These are phyloP conservation scores for Breviolum minutum DNA, from an alignment of 73 alveolate species.

Conservation along the genomic window DNA sequence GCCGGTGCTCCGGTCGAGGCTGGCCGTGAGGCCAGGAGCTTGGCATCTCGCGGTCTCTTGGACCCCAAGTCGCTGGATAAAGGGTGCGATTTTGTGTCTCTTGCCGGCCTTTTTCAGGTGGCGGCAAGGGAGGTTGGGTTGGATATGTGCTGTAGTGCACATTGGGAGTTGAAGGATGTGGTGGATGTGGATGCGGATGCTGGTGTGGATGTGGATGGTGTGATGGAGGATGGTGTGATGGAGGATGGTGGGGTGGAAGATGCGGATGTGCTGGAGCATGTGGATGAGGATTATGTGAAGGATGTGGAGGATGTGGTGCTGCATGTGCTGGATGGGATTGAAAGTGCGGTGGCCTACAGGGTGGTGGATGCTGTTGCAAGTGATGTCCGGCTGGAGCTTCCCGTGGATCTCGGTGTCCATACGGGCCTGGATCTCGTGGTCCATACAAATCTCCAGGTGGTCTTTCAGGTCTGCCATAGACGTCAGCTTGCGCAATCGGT, in stretches of 20 bases:
- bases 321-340: neutral
- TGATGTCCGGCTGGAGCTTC: neutral
- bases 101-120: neutral
- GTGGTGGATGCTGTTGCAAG: neutral
- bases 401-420: neutral
- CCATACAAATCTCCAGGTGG: constrained; percentile 11
- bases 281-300: neutral
- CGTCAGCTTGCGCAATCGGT: too few relatives aligned
- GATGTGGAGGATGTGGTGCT: neutral
- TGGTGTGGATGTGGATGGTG: neutral
- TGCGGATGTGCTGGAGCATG: neutral
- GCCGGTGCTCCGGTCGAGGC: neutral
- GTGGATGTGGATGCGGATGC: neutral
- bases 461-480: too few relatives aligned
- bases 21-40: neutral
- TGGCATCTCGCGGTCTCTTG: constrained; percentile 66
- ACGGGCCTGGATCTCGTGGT: neutral
- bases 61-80: constrained; percentile 77
- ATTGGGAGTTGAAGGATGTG: constrained; percentile 8
- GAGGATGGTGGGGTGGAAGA: neutral
- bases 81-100: neutral
- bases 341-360: neutral
- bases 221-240: neutral
- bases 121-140: neutral
- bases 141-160: neutral